Percentiles rank a stretch among this genome's conserved stretches.
Evolutionary conservation across 2,329 filamentous ascomycete genomes (phyloP).

Genomic region (Talaromyces sp.): DNA sequence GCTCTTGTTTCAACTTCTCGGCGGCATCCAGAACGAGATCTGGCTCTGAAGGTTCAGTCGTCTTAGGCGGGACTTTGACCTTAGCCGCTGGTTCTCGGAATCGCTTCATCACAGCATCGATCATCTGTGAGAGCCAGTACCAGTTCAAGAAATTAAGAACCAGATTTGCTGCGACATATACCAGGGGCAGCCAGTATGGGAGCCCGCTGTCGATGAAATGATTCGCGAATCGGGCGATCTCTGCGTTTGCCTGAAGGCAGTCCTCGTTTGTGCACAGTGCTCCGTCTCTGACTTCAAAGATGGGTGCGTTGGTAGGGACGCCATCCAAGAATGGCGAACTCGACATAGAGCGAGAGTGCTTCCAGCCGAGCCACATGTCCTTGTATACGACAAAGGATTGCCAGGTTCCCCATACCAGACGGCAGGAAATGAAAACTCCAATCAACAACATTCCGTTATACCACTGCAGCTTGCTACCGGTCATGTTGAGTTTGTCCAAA

Average conservation of each 20-base stretch:
- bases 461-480: slow-evolving; percentile 56
- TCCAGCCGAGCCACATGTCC: slow-evolving; percentile 53
- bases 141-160: slow-evolving; percentile 59
- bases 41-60: slow-evolving; percentile 20
- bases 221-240: slow-evolving; percentile 47
- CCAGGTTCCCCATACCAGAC: slow-evolving; percentile 59
- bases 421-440: slow-evolving; percentile 56
- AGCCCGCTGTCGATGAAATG: slow-evolving; percentile 32
- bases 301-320: slow-evolving; percentile 26
- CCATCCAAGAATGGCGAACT: slow-evolving; percentile 23
- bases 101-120: slow-evolving; percentile 58
- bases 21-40: slow-evolving; percentile 29
- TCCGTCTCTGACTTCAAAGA: slow-evolving; percentile 31
- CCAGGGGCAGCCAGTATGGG: slow-evolving; percentile 55
- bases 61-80: slow-evolving; percentile 15
- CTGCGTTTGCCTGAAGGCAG: slow-evolving; percentile 37
- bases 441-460: slow-evolving; percentile 60
- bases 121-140: slow-evolving; percentile 66
- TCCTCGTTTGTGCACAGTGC: slow-evolving; percentile 31
- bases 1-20: slow-evolving; percentile 23
- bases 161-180: slow-evolving; percentile 55
- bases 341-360: slow-evolving; percentile 32
- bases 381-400: slow-evolving; percentile 54
- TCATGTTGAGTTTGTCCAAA: slow-evolving; percentile 62
- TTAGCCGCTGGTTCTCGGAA: slow-evolving; percentile 42